These are phyloP conservation scores for Diaporthe sp. DNA, from an alignment of 2,329 filamentous ascomycete genomes.

Conservation along the genomic window DNA sequence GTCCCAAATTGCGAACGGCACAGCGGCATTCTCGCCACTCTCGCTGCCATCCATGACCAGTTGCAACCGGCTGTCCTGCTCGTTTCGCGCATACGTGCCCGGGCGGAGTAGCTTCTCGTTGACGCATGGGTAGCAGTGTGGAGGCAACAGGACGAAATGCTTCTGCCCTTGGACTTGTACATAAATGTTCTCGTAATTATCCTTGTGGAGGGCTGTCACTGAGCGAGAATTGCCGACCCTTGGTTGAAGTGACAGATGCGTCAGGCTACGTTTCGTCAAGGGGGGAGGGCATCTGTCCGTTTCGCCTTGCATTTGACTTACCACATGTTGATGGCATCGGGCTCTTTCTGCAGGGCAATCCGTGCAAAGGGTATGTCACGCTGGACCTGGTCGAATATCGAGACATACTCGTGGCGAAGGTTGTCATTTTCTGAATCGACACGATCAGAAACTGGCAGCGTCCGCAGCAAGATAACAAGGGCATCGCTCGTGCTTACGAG, in stretches of 20 bases:
- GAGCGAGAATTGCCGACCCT: constrained; percentile 78
- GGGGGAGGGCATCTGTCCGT: not conserved
- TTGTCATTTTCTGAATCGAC: constrained; percentile 78
- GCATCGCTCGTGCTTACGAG: constrained; percentile 60
- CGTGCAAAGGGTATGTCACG: constrained; percentile 76
- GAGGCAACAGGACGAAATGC: constrained; percentile 80
- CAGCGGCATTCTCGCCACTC: constrained; percentile 42
- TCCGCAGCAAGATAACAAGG: not conserved
- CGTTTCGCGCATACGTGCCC: constrained; percentile 66
- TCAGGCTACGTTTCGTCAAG: not conserved
- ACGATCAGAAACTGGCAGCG: constrained; percentile 15
- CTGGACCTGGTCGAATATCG: constrained; percentile 72
- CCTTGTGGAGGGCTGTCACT: constrained; percentile 79
- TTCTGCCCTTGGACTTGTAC: constrained; percentile 80
- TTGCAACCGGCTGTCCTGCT: constrained; percentile 41
- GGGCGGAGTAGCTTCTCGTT: constrained; percentile 68
- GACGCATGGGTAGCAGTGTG: constrained; percentile 75
- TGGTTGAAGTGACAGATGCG: not conserved
- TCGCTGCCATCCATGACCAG: constrained; percentile 49
- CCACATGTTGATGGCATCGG: constrained; percentile 85
- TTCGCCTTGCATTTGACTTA: constrained; percentile 11
- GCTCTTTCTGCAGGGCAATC: constrained; percentile 72
- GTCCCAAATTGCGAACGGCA: constrained; percentile 82
- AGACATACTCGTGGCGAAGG: constrained; percentile 76
- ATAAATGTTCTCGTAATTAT: constrained; percentile 89